Percentiles rank a stretch among this genome's conserved stretches.
phyloP scores from a whole-genome alignment of 352 stramenopile species.

The Globisporangium camurandrum region DNA sequence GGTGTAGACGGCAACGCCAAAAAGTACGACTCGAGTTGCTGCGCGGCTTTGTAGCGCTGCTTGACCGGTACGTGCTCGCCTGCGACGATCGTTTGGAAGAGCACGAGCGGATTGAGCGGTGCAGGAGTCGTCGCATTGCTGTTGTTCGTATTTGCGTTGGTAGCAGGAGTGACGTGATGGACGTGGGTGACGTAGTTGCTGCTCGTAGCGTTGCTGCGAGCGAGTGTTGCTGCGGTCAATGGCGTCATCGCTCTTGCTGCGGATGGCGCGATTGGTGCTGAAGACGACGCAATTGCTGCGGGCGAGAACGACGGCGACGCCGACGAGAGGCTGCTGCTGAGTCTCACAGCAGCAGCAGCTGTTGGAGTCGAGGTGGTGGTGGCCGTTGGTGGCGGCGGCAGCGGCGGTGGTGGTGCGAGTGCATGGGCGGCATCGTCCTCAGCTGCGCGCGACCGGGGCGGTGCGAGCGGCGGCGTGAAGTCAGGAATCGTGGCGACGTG shows the following conservation, averaged over 20 bases:
- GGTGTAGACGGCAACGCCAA: slow-evolving; percentile 15
- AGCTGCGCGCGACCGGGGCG: slow-evolving; percentile 8
- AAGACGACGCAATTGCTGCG: no score
- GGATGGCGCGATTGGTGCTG: background rate
- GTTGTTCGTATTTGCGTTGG: background rate
- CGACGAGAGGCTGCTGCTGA: slow-evolving; percentile 5
- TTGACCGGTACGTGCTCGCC: slow-evolving; percentile 26
- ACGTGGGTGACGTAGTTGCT: background rate
- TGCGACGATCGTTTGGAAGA: slow-evolving; percentile 37
- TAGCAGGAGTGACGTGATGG: no score
- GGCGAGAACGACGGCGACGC: slow-evolving; percentile 12
- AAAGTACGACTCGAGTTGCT: slow-evolving; percentile 38
- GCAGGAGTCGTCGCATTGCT: background rate
- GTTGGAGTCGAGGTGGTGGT: background rate
- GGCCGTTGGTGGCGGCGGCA: background rate
- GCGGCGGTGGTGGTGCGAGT: slow-evolving; percentile 1
- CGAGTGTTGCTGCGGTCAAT: background rate
- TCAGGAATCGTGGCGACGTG: slow-evolving; percentile 7
- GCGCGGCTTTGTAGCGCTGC: slow-evolving; percentile 32
- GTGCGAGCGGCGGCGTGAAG: slow-evolving; percentile 5
- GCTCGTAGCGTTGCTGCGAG: background rate
- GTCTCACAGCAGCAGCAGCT: background rate
- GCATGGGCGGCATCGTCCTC: slow-evolving; percentile 10
- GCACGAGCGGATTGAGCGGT: slow-evolving; percentile 30
- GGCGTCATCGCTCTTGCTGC: background rate